Conservation (phyloP, 768 basidiomycete genomes). For the Suillus brevipes region DNA sequence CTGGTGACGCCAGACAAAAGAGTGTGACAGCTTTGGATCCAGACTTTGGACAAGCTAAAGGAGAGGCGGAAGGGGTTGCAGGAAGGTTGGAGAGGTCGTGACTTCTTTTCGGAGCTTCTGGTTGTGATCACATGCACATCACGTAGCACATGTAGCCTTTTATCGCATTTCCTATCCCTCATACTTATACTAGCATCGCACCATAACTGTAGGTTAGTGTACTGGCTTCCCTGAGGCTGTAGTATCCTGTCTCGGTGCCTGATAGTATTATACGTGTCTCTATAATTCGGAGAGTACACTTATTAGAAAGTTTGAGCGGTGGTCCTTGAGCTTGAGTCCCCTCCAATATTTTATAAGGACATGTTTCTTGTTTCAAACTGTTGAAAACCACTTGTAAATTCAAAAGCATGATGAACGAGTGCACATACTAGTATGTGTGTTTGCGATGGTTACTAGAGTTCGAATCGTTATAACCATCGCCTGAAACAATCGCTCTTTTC, state of each 20-base stretch:
- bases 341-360: background rate
- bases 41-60: conserved; percentile 23
- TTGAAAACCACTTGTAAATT: background rate
- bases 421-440: background rate
- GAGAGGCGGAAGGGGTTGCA: conserved; percentile 24
- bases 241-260: background rate
- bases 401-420: background rate
- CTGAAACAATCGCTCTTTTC: no score
- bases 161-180: background rate
- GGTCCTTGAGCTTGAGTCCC: background rate
- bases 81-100: conserved; percentile 22
- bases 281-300: background rate
- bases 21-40: conserved; percentile 20
- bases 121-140: conserved; percentile 1
- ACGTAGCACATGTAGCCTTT: background rate
- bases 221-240: background rate
- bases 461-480: background rate
- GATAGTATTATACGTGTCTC: background rate
- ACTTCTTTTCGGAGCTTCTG: background rate
- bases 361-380: background rate
- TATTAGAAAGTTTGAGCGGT: background rate
- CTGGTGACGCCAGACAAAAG: conserved; percentile 29
- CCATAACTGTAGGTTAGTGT: conserved; percentile 1
- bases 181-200: conserved; percentile 3
- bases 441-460: background rate